Evolutionary conservation across 306 rosid species (phyloP), one percentile per base, ranked within the genome.

Genomic region (Senna tora): DNA sequence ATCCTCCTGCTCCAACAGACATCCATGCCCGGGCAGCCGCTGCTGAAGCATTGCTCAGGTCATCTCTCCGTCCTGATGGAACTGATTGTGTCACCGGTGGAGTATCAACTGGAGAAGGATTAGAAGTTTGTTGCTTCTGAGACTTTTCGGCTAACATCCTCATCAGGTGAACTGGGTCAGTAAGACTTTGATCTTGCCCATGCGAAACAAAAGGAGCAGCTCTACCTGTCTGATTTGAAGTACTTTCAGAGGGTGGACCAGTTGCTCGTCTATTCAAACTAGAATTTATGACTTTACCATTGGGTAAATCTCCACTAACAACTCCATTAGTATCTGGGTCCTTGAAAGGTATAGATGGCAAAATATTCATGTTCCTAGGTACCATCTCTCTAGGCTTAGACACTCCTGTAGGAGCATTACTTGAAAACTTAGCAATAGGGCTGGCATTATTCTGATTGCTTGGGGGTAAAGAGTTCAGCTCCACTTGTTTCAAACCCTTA

Each of bases 11-110:
- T 51, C 99, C 99, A 25, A 91, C 80, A 11, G 99, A 91, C 97
- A 95, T 95, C 99, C 99, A 95, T 46, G 96, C 99, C 21, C 96
- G 96, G 34, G 99, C 96, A 66, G 99, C 93, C 33, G 89, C 91
- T 7, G 94, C 96, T 7, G 97, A 85, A 51, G 99, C 97, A 77
- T 81, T 95, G 82, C 77, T 70, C 0, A 79, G 58, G 72, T 87
- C 91, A 38, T 86, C 95, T 75, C 90, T 84, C 73, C 80, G 79
- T 50, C 74, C 76, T 15, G 92, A 79, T 65, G 87, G 81, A 75
- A 76, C 89, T 5, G 87, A 68, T 67, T 92, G 75, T 71, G 83
- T 69, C 43, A 21, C 78, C 10, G 81, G 84, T 36, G 81, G 87
- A 69, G 94, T 75, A 57, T 87, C 90, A n/a, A 52, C 72, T 10